These are phyloP conservation scores for Graphilbum sp. DNA, from an alignment of 2,329 filamentous ascomycete species.

Conservation along the genomic window DNA sequence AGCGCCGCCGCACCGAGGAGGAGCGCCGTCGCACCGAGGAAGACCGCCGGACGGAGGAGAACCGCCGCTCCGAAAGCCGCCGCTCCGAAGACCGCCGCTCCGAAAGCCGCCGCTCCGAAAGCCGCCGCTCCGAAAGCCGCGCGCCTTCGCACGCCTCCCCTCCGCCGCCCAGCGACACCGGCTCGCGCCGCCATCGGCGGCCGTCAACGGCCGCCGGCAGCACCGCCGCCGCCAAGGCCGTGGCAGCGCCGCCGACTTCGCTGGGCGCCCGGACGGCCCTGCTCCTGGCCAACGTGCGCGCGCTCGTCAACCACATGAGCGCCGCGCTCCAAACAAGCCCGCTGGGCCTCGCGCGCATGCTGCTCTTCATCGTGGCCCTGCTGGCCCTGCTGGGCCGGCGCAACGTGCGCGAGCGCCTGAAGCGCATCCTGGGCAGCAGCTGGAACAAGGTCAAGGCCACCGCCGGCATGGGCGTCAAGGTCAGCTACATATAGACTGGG, in stretches of 20 bases:
- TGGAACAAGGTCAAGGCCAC: slow-evolving; percentile 76
- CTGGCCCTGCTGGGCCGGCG: slow-evolving; percentile 59
- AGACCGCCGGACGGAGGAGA: no score
- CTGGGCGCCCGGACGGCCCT: slow-evolving; percentile 32
- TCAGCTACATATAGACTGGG: slow-evolving; percentile 66
- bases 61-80: no score
- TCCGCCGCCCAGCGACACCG: neutral
- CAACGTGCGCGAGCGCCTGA: slow-evolving; percentile 58
- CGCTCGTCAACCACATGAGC: slow-evolving; percentile 33
- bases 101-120: no score
- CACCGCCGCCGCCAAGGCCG: slow-evolving; percentile 11
- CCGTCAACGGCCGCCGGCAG: slow-evolving; percentile 3
- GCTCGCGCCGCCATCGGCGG: slow-evolving; percentile 39
- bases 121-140: no score
- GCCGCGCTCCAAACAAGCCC: slow-evolving; percentile 38
- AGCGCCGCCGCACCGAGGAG: slow-evolving; percentile 35
- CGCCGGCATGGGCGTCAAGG: slow-evolving; percentile 91
- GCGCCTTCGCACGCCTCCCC: no score
- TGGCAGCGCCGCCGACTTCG: slow-evolving; percentile 16
- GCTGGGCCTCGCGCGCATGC: slow-evolving; percentile 37
- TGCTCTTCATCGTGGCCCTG: slow-evolving; percentile 69
- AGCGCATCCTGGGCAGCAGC: slow-evolving; percentile 47
- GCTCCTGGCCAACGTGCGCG: slow-evolving; percentile 34
- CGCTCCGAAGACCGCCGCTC: no score
- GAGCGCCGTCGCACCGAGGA: slow-evolving; percentile 39